Percentiles rank a stretch among this genome's conserved stretches.
Conservation (phyloP, 179 eudicot species). For the Drosera spatulata region DNA sequence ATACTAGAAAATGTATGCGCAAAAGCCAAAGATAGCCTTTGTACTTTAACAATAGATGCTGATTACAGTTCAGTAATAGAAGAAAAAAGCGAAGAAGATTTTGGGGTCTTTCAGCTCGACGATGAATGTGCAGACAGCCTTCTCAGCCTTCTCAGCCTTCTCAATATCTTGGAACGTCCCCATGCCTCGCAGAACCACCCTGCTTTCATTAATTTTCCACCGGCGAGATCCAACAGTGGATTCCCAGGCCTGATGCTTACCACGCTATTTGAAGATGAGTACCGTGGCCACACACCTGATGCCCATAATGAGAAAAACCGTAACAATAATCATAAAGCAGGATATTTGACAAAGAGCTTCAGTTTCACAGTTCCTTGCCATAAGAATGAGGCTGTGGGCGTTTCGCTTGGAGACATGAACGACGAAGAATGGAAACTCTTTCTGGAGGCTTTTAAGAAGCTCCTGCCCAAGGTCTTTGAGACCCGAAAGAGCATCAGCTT, state of each 20-base stretch:
- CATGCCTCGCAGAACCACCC: constrained; percentile 13
- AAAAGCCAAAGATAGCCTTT: constrained; percentile 32
- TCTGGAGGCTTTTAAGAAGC: constrained; percentile 46
- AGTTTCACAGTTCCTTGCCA: constrained; percentile 40
- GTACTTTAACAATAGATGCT: constrained; percentile 3
- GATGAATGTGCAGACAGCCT: constrained; percentile 21
- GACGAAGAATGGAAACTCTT: constrained; percentile 57
- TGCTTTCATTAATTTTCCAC: constrained; percentile 13
- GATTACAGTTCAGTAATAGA: constrained; percentile 2
- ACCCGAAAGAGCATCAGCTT: constrained; percentile 40
- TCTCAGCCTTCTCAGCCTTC: constrained; percentile 6
- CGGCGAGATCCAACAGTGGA: constrained; percentile 13
- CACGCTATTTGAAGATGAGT: not conserved
- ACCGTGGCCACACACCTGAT: not conserved
- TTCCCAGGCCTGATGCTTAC: constrained; percentile 5
- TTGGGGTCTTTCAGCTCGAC: constrained; percentile 26
- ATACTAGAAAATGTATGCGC: constrained; percentile 55
- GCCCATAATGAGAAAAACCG: constrained; percentile 1
- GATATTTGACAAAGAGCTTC: constrained; percentile 30
- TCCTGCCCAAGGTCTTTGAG: constrained; percentile 66
- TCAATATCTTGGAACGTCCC: constrained; percentile 5
- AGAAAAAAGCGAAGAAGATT: constrained; percentile 14
- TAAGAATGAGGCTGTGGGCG: constrained; percentile 33
- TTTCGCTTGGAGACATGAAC: constrained; percentile 49
- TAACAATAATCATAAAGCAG: constrained; percentile 10